Conservation (phyloP, 805 yeast genomes). For the Lipomyces sp. region DNA sequence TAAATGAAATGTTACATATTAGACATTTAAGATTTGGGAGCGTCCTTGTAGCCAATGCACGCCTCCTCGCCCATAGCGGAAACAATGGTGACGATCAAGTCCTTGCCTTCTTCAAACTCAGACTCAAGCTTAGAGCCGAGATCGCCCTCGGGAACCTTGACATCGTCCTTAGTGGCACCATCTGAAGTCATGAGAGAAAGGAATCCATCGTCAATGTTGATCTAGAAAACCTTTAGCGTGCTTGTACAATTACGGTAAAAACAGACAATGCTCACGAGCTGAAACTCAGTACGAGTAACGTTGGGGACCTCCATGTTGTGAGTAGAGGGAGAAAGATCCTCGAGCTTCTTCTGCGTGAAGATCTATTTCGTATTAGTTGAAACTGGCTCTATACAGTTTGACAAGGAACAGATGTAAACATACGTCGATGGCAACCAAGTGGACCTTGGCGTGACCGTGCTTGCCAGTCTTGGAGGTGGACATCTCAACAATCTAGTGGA, state of each 20-base stretch:
- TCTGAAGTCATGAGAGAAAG: conserved; percentile 94
- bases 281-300: conserved; percentile 94
- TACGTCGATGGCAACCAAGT: conserved; percentile 91
- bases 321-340: conserved; percentile 99
- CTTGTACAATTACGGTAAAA: not conserved
- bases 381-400: not conserved
- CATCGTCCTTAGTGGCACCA: conserved; percentile 99
- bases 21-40: conserved; percentile 64
- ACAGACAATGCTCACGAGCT: conserved; percentile 50
- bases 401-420: not conserved
- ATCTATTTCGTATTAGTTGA: conserved; percentile 49
- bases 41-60: conserved; percentile 97
- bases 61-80: conserved; percentile 99
- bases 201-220: conserved; percentile 98
- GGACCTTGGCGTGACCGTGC: conserved; percentile 99
- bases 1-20: conserved; percentile 3
- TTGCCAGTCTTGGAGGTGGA: conserved; percentile 99
- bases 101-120: conserved; percentile 98
- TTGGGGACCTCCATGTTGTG: conserved; percentile 99
- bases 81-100: conserved; percentile 93
- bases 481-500: conserved; percentile 83
- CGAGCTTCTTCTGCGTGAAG: conserved; percentile 99
- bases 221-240: conserved; percentile 46
- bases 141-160: conserved; percentile 97
- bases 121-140: conserved; percentile 90